Evolutionary conservation across 352 stramenopile species (phyloP).

Genomic region (Globisporangium canariense): DNA sequence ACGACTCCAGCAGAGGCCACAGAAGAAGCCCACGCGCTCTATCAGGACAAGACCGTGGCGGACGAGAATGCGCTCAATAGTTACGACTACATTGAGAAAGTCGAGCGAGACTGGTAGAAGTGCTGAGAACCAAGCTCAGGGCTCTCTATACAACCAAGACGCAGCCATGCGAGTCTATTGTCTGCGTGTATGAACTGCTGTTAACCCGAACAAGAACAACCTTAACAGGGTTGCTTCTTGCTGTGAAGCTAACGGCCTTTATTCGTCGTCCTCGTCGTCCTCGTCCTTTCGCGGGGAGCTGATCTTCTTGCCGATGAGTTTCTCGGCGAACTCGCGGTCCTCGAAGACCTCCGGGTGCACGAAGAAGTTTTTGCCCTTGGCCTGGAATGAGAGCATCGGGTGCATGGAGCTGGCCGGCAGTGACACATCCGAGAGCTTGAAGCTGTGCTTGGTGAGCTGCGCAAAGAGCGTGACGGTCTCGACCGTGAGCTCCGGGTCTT

Average conservation of each 20-base stretch:
- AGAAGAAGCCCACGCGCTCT: slow-evolving; percentile 5
- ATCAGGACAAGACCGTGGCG: slow-evolving; percentile 41
- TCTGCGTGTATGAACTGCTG: not conserved
- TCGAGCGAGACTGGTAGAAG: slow-evolving; percentile 44
- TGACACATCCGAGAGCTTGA: slow-evolving; percentile 58
- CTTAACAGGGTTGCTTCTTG: not conserved
- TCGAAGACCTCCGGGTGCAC: slow-evolving; percentile 76
- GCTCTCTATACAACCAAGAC: not conserved
- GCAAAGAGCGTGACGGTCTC: slow-evolving; percentile 74
- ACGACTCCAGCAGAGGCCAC: not conserved
- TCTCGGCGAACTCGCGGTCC: slow-evolving; percentile 55
- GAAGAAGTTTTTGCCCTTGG: slow-evolving; percentile 63
- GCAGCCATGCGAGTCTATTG: slow-evolving; percentile 8
- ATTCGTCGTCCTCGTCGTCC: slow-evolving; percentile 18
- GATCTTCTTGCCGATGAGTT: slow-evolving; percentile 44
- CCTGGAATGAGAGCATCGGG: slow-evolving; percentile 82
- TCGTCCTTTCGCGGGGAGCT: slow-evolving; percentile 19
- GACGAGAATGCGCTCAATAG: slow-evolving; percentile 70
- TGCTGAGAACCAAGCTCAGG: not conserved
- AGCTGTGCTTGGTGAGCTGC: slow-evolving; percentile 44
- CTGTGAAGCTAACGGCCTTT: too few relatives aligned
- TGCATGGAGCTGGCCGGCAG: slow-evolving; percentile 66
- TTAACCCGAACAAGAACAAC: not conserved
- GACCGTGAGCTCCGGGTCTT: slow-evolving; percentile 48
- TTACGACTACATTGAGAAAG: slow-evolving; percentile 82